phyloP scores from a whole-genome alignment of 164 flowering plant genomes.

The Pachysandra terminalis region DNA sequence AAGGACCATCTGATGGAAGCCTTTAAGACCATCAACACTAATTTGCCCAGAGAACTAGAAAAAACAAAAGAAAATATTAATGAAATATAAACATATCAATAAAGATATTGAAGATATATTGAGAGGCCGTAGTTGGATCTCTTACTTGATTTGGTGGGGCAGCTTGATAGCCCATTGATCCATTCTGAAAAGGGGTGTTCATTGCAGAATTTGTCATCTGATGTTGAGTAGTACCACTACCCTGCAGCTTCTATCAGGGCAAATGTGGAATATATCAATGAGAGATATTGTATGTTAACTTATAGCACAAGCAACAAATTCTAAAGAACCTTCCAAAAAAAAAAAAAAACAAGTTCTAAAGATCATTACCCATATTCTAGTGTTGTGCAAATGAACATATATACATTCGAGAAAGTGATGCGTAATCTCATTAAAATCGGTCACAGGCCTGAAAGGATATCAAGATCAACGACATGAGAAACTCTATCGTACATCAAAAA shows the following conservation, averaged over 20 bases:
- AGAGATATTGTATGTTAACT: background rate
- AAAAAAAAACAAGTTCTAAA: background rate
- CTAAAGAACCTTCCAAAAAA: too few relatives aligned
- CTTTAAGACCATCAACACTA: constrained; percentile 41
- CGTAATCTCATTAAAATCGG: constrained; percentile 77
- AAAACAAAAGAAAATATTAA: background rate
- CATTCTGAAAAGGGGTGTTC: constrained; percentile 24
- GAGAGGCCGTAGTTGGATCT: constrained; percentile 10
- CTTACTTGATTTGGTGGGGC: constrained; percentile 50
- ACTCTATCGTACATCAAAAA: too few relatives aligned
- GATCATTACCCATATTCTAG: constrained; percentile 42
- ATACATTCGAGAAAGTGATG: constrained; percentile 78
- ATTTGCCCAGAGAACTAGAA: constrained; percentile 34
- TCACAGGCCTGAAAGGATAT: constrained; percentile 64
- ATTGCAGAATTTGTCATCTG: constrained; percentile 29
- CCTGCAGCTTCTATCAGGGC: constrained; percentile 28
- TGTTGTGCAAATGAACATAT: constrained; percentile 57
- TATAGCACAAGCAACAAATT: constrained; percentile 11
- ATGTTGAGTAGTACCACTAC: constrained; percentile 28
- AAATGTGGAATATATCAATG: constrained; percentile 7
- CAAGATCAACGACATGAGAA: background rate
- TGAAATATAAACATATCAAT: background rate
- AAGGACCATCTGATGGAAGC: constrained; percentile 47
- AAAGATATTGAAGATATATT: background rate
- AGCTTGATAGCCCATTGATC: constrained; percentile 36